Conservation (phyloP, 176 grass and related monocot genomes). For the Pontederia paniculata region DNA sequence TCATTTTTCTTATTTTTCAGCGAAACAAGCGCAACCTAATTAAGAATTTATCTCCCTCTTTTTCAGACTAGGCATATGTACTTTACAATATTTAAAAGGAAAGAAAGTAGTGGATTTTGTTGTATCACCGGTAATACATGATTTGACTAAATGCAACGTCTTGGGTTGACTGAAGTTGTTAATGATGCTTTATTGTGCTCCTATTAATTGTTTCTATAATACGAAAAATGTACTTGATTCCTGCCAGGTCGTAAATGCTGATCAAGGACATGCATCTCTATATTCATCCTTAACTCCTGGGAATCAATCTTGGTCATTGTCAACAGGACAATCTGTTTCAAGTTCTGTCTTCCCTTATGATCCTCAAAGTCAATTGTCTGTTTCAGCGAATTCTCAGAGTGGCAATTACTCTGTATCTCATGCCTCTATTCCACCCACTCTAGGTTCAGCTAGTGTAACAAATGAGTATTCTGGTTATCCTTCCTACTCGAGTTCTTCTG, state of each 20-base stretch:
- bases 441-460: constrained; percentile 22
- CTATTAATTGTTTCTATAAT: too few relatives aligned
- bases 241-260: constrained; percentile 32
- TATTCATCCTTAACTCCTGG: constrained; percentile 38
- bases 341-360: constrained; percentile 51
- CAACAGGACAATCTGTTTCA: constrained; percentile 25
- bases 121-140: too few relatives aligned
- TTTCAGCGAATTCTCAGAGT: constrained; percentile 44
- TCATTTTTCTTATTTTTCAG: too few relatives aligned
- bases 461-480: constrained; percentile 29
- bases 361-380: constrained; percentile 45
- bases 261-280: constrained; percentile 42
- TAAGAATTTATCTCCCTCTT: too few relatives aligned
- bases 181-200: too few relatives aligned
- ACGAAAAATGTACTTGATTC: too few relatives aligned
- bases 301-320: constrained; percentile 45
- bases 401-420: constrained; percentile 32
- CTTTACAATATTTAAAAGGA: too few relatives aligned
- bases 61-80: too few relatives aligned
- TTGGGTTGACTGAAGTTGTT: too few relatives aligned
- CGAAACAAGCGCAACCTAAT: too few relatives aligned
- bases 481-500: constrained; percentile 42
- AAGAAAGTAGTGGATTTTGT: too few relatives aligned
- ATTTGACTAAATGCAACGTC: too few relatives aligned
- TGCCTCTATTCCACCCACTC: constrained; percentile 20